Base-by-base conservation (phyloP, 768 basidiomycete genomes). In the Leccinum broughii region DNA sequence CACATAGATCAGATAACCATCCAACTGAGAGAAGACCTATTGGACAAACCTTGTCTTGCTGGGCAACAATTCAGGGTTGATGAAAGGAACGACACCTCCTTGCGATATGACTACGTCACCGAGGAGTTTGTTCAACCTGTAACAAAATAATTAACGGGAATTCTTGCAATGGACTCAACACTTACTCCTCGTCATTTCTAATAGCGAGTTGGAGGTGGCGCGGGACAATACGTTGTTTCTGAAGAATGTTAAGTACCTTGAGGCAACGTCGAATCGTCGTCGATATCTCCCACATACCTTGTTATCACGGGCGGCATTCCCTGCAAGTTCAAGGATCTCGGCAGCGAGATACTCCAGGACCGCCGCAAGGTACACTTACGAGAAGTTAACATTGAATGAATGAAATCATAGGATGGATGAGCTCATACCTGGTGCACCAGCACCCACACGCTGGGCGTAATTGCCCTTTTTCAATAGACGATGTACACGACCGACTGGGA, bases 151-250 rank as follows among this genome's bases (percentile, higher is more conserved):
- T 46, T 28, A 54, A 48, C 22, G 22, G 17, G 17, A 13, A 10
- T 44, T 55, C 9, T 8, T 9, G 35, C 9, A 51, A 8, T 44
- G 17, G 28, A 1, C 28, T 54, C 28, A 4, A 54, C 37, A 71
- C 80, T 61, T 71, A 88, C 88, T 90, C 92, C 73, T 94, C 92
- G 61, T 93, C 92, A 75, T 94, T 93, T 66, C 93, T 85, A 76
- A 95, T 93, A 64, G 94, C 93, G 57, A 95, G 86, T 71, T 95
- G 94, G 53, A 95, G 76, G 77, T 95, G 94, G 69, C 94, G 87
- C 57, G 93, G 94, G 24, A 95, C 91, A 68, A 95, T 95, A 88
- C 94, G 93, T 66, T 91, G 88, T 81, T 95, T 91, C 83, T 92
- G 35, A 39, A 37, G 0, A 13, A 11, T 2, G 22, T 48, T 58